Base-by-base conservation (phyloP, 805 yeast genomes). In the Starmerella floricola region DNA sequence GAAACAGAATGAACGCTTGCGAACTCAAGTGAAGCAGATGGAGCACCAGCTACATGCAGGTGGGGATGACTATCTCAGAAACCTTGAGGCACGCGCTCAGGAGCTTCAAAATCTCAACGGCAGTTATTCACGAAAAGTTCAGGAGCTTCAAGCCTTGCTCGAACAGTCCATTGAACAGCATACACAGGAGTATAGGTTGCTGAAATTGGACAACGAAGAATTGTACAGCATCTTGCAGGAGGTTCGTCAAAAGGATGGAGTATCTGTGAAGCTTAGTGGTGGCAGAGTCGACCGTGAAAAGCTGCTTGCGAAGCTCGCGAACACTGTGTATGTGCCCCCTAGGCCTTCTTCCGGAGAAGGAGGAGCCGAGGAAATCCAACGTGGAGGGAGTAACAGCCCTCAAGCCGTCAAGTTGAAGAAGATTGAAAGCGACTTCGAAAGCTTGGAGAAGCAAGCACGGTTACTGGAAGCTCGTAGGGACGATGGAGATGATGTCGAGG, bases 401-500 rank as follows among this genome's bases (percentile, higher is more conserved):
- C 30, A 27, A 21, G 33, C 27, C 17, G 31, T 13, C 30, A 36
- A 23, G 23, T 24, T 34, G 18, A 19, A 23, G 15, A 38, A 34
- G 51, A 62, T 49, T 49, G 62, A 51, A 50, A 63, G 49, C 18
- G 43, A 42, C n/a, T 37, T 51, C 48, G 72, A 58, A 51, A 54
- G 53, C 8, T 68, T 72, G 36, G 83, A 82, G 50, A 55, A 78
- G 17, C 70, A 67, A 23, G 66, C 64, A 6, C 46, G 55, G 16
- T 47, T 44, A 27, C 47, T 88, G 45, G 96, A 88, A 58, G 40
- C 44, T 4, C 42, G 52, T 1, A 78, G 76, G 73, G 79, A 82
- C 17, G 91, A 85, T 50, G 86, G 84, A 54, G 78, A 73, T 21
- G 82, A 76, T 57, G 85, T 76, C 48, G 77, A 81, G 31, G 71